Base-by-base conservation (phyloP, 805 yeast species). In the Zygotorulaspora chibaensis region DNA sequence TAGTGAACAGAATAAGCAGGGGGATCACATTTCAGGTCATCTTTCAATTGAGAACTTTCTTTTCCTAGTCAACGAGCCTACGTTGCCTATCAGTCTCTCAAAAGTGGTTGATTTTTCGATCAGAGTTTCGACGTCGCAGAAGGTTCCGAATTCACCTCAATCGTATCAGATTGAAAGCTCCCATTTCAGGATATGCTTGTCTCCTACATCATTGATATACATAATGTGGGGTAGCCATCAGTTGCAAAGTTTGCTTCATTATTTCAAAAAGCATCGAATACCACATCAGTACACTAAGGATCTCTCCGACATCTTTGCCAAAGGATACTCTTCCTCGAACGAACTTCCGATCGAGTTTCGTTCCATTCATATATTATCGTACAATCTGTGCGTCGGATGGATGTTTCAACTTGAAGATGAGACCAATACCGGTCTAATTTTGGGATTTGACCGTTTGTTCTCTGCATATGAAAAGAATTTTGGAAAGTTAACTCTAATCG, bases 371-470 rank as follows among this genome's bases (percentile, higher is more conserved):
- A 70, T 84, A 18, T 60, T 81, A 5, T 77, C 87, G 0, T 76
- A 81, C 53, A 77, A 83, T 51, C 71, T 85, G 48, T 84, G 95
- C 50, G 48, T 84, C 28, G 95, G 96, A 0, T 87, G 96, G 89
- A 60, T 84, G 3, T 84, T 84, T 58, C 81, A 76, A n/a, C 60
- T 58, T 12, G 56, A 57, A 6, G 62, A 62, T 4, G 59, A 62
- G 1, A 49, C 58, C 1, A 73, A 72, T 17, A 88, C 88, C 0
- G 96, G 96, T 9, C 58, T 87, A n/a, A 81, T 85, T 31, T 50
- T 80, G 26, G 97, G 97, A 0, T 87, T 84, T 45, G 87, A 86
- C 52, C 69, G 81, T 13, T 76, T 87, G 16, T 84, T 81, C 50
- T 80, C 87, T 1, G 77, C 81, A 0, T 74, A 82, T 17, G 82